These are phyloP conservation scores for Podospora bellae-mahoneyi DNA, from an alignment of 495 filamentous ascomycete genomes.

Conservation along the genomic window DNA sequence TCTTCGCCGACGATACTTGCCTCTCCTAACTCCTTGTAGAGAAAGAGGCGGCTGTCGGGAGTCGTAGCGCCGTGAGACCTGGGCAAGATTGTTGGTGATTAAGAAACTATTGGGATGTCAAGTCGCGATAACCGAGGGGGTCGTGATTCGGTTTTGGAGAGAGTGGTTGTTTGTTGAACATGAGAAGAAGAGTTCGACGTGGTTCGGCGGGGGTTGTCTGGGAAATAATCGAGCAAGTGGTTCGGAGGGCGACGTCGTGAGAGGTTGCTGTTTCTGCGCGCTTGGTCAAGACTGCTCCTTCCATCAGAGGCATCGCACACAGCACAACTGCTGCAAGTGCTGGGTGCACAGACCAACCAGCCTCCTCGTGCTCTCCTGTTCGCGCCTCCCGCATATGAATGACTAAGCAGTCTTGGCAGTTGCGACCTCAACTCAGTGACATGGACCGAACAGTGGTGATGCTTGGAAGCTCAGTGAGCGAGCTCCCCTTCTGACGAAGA, in stretches of 20 bases:
- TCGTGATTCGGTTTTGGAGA: not conserved
- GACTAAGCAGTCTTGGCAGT: constrained; percentile 16
- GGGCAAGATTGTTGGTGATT: not conserved
- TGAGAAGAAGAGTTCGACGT: not conserved
- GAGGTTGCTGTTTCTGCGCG: not conserved
- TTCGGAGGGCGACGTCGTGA: not conserved
- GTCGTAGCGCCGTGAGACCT: not conserved
- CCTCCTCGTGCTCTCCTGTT: not conserved
- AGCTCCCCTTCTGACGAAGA: constrained; percentile 15
- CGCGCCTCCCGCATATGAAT: not conserved
- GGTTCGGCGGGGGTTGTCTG: not conserved
- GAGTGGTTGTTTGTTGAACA: not conserved
- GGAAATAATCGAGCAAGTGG: not conserved
- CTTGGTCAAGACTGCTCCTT: not conserved
- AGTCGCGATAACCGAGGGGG: not conserved
- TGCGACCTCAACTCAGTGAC: not conserved
- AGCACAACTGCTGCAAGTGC: not conserved
- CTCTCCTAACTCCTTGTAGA: not conserved
- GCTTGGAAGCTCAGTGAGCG: not conserved
- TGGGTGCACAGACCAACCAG: constrained; percentile 13
- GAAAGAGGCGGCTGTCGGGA: not conserved
- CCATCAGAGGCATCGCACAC: constrained; percentile 1
- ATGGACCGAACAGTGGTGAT: not conserved
- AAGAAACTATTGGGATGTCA: not conserved
- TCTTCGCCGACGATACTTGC: not conserved